Evolutionary conservation across 2,329 filamentous ascomycete species (phyloP).

Genomic region (Fusarium tricinctum): DNA sequence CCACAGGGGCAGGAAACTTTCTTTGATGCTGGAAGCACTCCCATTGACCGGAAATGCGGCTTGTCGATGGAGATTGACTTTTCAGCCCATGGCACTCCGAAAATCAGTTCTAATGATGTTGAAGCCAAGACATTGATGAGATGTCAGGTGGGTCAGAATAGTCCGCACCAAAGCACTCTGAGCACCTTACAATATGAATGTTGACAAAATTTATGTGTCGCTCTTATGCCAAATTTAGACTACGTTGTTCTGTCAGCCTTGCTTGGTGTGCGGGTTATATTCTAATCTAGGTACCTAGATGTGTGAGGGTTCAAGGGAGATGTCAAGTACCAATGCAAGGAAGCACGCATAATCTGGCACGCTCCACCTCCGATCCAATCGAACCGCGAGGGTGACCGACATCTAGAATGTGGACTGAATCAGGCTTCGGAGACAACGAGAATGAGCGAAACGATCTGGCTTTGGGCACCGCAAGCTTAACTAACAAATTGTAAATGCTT

Average conservation of each 20-base stretch:
- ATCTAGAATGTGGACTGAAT: not conserved
- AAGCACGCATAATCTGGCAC: constrained; percentile 14
- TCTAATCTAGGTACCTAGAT: no score
- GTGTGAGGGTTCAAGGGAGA: not conserved
- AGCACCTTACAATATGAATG: no score
- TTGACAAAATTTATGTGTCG: no score
- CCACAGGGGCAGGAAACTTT: constrained; percentile 1
- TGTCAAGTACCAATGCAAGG: constrained; percentile 11
- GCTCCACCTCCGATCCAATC: constrained; percentile 22
- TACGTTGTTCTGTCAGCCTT: no score
- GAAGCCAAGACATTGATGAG: constrained; percentile 6
- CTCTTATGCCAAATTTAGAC: no score
- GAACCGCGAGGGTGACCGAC: not conserved
- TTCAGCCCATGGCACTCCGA: not conserved
- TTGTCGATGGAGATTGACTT: not conserved
- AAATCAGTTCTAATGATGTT: not conserved
- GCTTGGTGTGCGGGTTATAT: no score
- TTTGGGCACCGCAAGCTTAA: not conserved
- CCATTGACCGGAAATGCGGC: not conserved
- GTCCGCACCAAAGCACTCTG: no score
- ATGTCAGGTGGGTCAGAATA: no score
- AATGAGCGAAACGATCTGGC: not conserved
- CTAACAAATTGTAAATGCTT: not conserved
- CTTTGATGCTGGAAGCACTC: not conserved
- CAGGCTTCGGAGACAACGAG: constrained; percentile 2